phyloP scores from a whole-genome alignment of 176 grass and related monocot genomes.

The Pharus latifolius region DNA sequence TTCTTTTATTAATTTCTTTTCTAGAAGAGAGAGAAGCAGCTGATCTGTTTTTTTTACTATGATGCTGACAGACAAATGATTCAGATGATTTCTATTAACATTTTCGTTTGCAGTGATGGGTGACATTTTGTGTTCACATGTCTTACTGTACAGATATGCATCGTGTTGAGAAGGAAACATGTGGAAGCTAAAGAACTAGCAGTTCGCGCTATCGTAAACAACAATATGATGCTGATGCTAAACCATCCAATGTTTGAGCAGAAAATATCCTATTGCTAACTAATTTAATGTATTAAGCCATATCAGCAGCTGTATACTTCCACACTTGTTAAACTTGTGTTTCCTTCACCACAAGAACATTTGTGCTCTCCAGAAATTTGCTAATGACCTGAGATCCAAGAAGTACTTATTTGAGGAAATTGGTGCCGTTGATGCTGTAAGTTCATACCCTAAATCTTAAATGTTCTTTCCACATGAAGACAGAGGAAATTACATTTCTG shows the following conservation, averaged over 20 bases:
- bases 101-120: background rate
- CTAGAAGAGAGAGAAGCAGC: too few relatives aligned
- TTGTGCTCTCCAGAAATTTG: conserved; percentile 63
- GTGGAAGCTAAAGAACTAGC: conserved; percentile 83
- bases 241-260: conserved; percentile 85
- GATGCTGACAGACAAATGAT: background rate
- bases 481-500: background rate
- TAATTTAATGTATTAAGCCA: conserved; percentile 12
- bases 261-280: conserved; percentile 80
- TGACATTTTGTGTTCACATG: conserved; percentile 5
- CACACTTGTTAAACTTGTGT: conserved; percentile 21
- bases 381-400: conserved; percentile 37
- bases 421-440: conserved; percentile 29
- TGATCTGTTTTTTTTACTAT: background rate
- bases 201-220: conserved; percentile 74
- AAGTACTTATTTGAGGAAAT: conserved; percentile 46
- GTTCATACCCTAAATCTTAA: conserved; percentile 1
- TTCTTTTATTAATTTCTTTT: too few relatives aligned
- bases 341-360: conserved; percentile 62
- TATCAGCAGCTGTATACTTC: too few relatives aligned
- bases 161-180: conserved; percentile 76
- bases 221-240: conserved; percentile 85
- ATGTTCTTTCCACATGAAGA: background rate
- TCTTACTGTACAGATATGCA: conserved; percentile 60
- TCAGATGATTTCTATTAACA: background rate